phyloP scores from a whole-genome alignment of 352 stramenopile genomes.

The Plasmopara halstedii region DNA sequence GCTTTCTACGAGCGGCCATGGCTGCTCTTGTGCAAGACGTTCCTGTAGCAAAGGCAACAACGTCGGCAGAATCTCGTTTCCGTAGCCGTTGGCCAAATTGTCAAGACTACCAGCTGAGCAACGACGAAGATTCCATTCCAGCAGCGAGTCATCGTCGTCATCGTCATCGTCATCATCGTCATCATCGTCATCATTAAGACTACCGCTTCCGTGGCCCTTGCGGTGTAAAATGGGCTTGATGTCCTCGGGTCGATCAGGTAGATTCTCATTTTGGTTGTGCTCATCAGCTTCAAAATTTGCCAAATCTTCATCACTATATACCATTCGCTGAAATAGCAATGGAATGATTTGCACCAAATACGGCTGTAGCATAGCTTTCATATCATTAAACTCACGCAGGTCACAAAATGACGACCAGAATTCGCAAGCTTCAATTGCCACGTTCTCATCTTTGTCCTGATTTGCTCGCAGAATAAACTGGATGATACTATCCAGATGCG shows the following conservation, averaged over 20 bases:
- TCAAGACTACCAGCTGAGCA: conserved; percentile 93
- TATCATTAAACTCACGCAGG: conserved; percentile 85
- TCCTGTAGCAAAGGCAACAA: conserved; percentile 89
- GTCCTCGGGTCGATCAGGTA: conserved; percentile 86
- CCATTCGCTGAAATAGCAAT: conserved; percentile 90
- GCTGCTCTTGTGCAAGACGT: conserved; percentile 83
- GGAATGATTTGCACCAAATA: conserved; percentile 89
- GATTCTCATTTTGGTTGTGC: conserved; percentile 77
- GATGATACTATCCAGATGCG: conserved; percentile 86
- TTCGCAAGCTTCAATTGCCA: conserved; percentile 85
- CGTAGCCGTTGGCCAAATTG: conserved; percentile 89
- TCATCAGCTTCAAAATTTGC: conserved; percentile 87
- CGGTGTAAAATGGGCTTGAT: conserved; percentile 87
- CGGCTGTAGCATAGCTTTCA: conserved; percentile 82
- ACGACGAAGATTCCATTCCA: conserved; percentile 94
- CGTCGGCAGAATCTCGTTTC: conserved; percentile 89
- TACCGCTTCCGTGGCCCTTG: conserved; percentile 20
- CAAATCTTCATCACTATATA: conserved; percentile 93
- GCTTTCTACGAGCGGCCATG: conserved; percentile 93
- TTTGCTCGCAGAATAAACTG: conserved; percentile 87
- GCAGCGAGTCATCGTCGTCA: conserved; percentile 87
- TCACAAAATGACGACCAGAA: conserved; percentile 90
- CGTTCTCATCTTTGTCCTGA: conserved; percentile 79
- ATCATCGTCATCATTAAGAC: conserved; percentile 67
- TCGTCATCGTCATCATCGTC: conserved; percentile 88